These are phyloP conservation scores for Pseudophaeomoniella oleicola DNA, from an alignment of 2,329 filamentous ascomycete genomes.

Conservation along the genomic window DNA sequence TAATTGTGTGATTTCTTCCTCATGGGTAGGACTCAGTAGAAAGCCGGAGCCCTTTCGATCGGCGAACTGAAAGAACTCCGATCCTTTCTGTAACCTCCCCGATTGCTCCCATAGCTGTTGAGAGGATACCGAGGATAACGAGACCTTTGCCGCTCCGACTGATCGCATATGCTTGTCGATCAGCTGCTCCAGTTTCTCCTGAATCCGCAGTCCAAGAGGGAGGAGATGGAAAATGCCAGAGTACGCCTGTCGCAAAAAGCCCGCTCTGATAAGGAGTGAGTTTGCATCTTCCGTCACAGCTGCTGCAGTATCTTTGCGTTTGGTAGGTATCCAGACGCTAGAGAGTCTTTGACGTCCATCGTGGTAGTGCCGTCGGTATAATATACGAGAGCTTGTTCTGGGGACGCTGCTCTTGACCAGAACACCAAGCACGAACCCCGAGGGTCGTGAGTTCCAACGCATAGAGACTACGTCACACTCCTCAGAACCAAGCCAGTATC, in stretches of 20 bases:
- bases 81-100: conserved; percentile 60
- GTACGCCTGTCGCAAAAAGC: conserved; percentile 67
- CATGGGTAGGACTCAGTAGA: conserved; percentile 81
- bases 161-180: conserved; percentile 81
- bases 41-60: conserved; percentile 65
- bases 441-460: too few species aligned
- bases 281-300: conserved; percentile 46
- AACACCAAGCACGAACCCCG: too few species aligned
- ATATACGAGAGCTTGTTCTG: too few species aligned
- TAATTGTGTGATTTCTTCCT: conserved; percentile 84
- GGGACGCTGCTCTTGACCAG: too few species aligned
- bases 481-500: too few species aligned
- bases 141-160: conserved; percentile 61
- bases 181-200: conserved; percentile 71
- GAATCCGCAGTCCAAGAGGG: conserved; percentile 72
- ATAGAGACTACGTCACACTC: too few species aligned
- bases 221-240: conserved; percentile 86
- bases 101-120: conserved; percentile 72
- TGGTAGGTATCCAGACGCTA: conserved; percentile 65
- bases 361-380: conserved; percentile 4
- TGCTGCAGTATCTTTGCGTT: conserved; percentile 39
- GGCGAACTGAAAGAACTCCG: conserved; percentile 65
- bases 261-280: conserved; percentile 52
- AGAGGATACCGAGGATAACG: conserved; percentile 73
- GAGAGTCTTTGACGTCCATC: conserved; percentile 51